Percentiles rank a stretch among this genome's conserved stretches.
Conservation (phyloP, 345 rosid genomes). For the Camelina laxa region DNA sequence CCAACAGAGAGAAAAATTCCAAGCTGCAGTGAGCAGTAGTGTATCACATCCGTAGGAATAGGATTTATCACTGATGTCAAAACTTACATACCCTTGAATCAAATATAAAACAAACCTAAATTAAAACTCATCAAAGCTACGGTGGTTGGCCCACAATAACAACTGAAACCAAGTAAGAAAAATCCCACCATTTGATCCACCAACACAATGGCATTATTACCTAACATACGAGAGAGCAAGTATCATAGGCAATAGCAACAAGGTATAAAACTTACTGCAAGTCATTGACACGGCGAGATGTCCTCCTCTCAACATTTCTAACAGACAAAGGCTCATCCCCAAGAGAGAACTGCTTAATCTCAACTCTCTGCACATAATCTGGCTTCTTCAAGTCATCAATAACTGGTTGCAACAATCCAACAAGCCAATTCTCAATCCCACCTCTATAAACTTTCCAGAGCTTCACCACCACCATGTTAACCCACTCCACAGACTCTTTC, state of each 20-base stretch:
- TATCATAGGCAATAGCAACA: conserved; percentile 7
- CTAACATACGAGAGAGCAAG: neutral
- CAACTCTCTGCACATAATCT: conserved; percentile 91
- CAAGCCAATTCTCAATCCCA: conserved; percentile 89
- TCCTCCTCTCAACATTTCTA: conserved; percentile 91
- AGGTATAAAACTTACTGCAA: conserved; percentile 72
- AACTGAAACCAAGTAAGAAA: too few relatives aligned
- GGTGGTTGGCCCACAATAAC: too few relatives aligned
- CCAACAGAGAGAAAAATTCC: conserved; percentile 13
- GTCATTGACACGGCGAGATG: conserved; percentile 91
- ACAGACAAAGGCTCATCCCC: conserved; percentile 97
- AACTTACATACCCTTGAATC: conserved; percentile 2
- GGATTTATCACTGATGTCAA: neutral
- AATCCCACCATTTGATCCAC: neutral
- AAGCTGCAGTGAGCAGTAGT: conserved; percentile 2
- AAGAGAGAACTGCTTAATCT: conserved; percentile 87
- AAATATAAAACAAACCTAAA: too few relatives aligned
- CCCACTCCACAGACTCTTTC: conserved; percentile 99
- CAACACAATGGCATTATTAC: neutral
- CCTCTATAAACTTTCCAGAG: conserved; percentile 95
- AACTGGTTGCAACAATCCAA: conserved; percentile 94
- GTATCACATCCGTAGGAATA: neutral
- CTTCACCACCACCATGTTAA: conserved; percentile 97
- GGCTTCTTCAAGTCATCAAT: conserved; percentile 94
- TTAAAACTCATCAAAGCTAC: too few relatives aligned